These are phyloP conservation scores for Aspergillus coremiiformis DNA, from an alignment of 495 filamentous ascomycete genomes.

Conservation along the genomic window DNA sequence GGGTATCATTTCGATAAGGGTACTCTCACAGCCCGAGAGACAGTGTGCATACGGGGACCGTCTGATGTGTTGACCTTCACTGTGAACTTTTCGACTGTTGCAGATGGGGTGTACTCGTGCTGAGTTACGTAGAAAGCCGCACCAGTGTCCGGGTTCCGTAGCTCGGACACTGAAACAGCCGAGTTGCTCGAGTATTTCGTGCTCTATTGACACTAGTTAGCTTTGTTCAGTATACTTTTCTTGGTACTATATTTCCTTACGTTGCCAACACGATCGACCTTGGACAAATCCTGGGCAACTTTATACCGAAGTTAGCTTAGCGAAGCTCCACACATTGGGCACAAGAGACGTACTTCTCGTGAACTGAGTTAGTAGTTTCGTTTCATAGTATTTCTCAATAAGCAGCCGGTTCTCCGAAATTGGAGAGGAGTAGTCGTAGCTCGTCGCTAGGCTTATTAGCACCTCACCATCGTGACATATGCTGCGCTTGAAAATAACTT, in stretches of 20 bases:
- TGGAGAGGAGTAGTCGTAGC: conserved; percentile 55
- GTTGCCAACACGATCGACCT: conserved; percentile 48
- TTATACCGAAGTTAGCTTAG: neutral
- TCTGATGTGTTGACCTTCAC: conserved; percentile 47
- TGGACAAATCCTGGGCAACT: conserved; percentile 42
- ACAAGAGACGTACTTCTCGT: conserved; percentile 28
- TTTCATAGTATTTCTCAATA: conserved; percentile 52
- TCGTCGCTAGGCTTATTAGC: conserved; percentile 26
- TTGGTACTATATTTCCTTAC: conserved; percentile 6
- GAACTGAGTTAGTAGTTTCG: conserved; percentile 51
- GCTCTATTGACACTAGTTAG: conserved; percentile 10
- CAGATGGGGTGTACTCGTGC: conserved; percentile 42
- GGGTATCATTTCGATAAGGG: neutral
- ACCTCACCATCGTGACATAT: neutral
- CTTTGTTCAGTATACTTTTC: neutral
- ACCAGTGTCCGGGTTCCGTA: conserved; percentile 49
- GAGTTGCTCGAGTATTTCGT: conserved; percentile 48
- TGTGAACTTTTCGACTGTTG: conserved; percentile 43
- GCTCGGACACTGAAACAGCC: conserved; percentile 38
- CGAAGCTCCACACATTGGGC: neutral
- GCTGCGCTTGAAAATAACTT: neutral
- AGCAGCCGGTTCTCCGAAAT: conserved; percentile 53
- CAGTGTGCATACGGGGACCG: conserved; percentile 25
- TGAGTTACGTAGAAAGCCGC: conserved; percentile 51
- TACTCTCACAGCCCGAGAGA: neutral